phyloP scores from a whole-genome alignment of 371 early-diverging fungal species.

The Saksenaea oblongispora region DNA sequence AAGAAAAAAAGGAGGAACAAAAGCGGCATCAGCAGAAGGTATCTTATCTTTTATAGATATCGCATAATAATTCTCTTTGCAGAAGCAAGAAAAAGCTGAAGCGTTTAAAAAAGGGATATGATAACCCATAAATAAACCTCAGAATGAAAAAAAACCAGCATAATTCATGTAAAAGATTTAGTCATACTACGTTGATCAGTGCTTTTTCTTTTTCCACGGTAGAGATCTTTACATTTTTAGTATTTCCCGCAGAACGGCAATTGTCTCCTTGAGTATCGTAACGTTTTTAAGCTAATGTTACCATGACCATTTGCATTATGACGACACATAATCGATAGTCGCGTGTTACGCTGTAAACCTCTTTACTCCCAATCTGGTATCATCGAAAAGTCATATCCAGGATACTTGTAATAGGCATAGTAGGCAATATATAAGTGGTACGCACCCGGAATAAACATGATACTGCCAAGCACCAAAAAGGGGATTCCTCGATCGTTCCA shows the following conservation, averaged over 20 bases:
- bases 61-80: background rate
- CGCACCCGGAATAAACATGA: constrained; percentile 60
- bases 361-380: constrained; percentile 48
- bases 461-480: constrained; percentile 43
- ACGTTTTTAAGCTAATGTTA: background rate
- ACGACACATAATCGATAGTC: too few species aligned
- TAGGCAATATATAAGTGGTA: constrained; percentile 54
- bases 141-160: background rate
- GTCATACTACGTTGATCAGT: background rate
- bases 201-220: too few species aligned
- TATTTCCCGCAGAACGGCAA: background rate
- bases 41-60: background rate
- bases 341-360: background rate
- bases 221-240: too few species aligned
- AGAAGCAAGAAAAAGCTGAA: background rate
- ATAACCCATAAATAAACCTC: background rate
- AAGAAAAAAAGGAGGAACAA: background rate
- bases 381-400: constrained; percentile 55
- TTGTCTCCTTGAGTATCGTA: background rate
- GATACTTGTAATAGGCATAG: constrained; percentile 54
- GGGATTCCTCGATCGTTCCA: constrained; percentile 66
- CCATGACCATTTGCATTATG: background rate
- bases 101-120: background rate
- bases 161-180: background rate
- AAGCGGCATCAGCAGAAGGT: constrained; percentile 1